Conservation (phyloP, 495 filamentous ascomycete species). For the Aspergillus diversus region DNA sequence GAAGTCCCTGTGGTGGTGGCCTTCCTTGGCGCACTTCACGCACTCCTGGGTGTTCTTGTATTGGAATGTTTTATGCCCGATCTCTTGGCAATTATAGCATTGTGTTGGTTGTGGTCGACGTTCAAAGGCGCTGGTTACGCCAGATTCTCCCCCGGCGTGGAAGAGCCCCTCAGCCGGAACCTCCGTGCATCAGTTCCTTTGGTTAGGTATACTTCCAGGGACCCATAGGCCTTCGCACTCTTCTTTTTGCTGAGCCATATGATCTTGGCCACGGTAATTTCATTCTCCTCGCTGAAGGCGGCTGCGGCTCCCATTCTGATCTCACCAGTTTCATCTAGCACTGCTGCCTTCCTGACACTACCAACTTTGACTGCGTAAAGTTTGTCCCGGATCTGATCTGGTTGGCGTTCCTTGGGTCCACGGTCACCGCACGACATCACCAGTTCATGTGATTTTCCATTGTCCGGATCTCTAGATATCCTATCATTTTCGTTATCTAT, state of each 20-base stretch:
- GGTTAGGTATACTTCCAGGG: constrained; percentile 39
- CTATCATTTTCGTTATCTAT: background rate
- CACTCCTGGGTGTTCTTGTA: constrained; percentile 34
- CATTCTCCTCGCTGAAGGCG: constrained; percentile 29
- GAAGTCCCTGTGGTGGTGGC: constrained; percentile 31
- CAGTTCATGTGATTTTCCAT: background rate
- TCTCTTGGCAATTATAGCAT: constrained; percentile 36
- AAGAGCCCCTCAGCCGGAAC: constrained; percentile 32
- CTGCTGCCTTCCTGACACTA: background rate
- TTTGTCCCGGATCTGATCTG: background rate
- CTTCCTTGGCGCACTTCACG: constrained; percentile 31
- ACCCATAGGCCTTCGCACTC: constrained; percentile 33
- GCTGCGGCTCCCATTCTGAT: constrained; percentile 19
- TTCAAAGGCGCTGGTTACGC: constrained; percentile 32
- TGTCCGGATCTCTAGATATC: background rate
- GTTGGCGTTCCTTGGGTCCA: background rate
- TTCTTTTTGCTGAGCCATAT: constrained; percentile 40
- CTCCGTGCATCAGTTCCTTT: constrained; percentile 32
- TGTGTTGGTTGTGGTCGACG: constrained; percentile 29
- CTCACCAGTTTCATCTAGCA: background rate
- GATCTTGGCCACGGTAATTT: constrained; percentile 29
- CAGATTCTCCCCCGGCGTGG: constrained; percentile 33
- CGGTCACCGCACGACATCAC: background rate
- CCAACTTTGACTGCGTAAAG: background rate
- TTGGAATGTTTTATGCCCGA: constrained; percentile 30